Evolutionary conservation across 2,329 filamentous ascomycete genomes (phyloP).

Genomic region (Colletotrichum tabaci): DNA sequence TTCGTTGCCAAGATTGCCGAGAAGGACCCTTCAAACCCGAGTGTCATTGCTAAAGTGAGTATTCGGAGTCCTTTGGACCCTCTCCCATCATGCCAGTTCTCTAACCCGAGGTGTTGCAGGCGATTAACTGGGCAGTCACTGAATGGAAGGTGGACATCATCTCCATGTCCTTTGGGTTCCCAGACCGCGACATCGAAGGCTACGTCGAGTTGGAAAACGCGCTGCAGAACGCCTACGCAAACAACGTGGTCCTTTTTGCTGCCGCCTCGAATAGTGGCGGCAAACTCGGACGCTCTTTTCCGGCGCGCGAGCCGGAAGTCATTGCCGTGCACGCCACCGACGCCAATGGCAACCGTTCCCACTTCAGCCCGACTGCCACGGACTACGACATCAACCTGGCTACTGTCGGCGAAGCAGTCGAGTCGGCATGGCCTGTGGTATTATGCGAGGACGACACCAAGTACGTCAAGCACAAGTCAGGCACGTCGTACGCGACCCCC

Average conservation of each 20-base stretch:
- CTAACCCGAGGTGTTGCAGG: no score
- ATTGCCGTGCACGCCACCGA: conserved; percentile 43
- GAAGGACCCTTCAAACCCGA: background rate
- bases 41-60: background rate
- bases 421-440: conserved; percentile 33
- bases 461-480: conserved; percentile 2
- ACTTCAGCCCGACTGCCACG: conserved; percentile 41
- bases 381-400: conserved; percentile 14
- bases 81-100: no score
- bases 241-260: no score
- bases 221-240: background rate
- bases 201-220: background rate
- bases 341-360: conserved; percentile 34
- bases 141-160: background rate
- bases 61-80: no score
- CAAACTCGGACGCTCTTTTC: conserved; percentile 35
- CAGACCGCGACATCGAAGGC: no score
- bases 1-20: conserved; percentile 39
- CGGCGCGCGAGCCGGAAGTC: conserved; percentile 36
- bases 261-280: conserved; percentile 37
- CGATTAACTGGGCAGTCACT: no score
- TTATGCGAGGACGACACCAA: background rate
- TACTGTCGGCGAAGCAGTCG: conserved; percentile 36
- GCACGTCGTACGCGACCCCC: conserved; percentile 43
- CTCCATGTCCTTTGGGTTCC: background rate